Conservation (phyloP, 2,329 filamentous ascomycete species). For the Cladophialophora immunda region DNA sequence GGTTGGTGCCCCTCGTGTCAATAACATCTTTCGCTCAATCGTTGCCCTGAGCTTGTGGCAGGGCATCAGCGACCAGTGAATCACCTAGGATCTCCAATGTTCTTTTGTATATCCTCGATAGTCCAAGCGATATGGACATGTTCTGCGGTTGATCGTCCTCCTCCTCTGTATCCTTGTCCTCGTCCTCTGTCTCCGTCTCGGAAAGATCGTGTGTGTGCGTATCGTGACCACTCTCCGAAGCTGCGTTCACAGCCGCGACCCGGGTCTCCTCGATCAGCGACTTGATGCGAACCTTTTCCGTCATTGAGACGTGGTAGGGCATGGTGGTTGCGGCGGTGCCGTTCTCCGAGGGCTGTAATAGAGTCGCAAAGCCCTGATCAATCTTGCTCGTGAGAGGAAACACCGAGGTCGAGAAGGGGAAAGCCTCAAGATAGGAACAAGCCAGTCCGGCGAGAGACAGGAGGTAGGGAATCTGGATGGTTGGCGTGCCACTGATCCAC, state of each 20-base stretch:
- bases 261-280: slow-evolving; percentile 40
- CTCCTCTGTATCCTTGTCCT: slow-evolving; percentile 30
- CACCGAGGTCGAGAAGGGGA: slow-evolving; percentile 73
- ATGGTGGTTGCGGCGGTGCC: slow-evolving; percentile 73
- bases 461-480: slow-evolving; percentile 83
- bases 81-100: slow-evolving; percentile 42
- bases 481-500: slow-evolving; percentile 86
- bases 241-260: slow-evolving; percentile 36
- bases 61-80: slow-evolving; percentile 17
- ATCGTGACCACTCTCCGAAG: slow-evolving; percentile 29
- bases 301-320: slow-evolving; percentile 69
- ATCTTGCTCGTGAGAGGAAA: slow-evolving; percentile 79
- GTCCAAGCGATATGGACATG: slow-evolving; percentile 30
- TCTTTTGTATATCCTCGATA: slow-evolving; percentile 38
- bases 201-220: slow-evolving; percentile 30
- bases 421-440: slow-evolving; percentile 75
- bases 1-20: slow-evolving; percentile 9
- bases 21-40: slow-evolving; percentile 7
- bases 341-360: slow-evolving; percentile 60
- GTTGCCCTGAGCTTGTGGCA: slow-evolving; percentile 13
- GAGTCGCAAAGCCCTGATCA: slow-evolving; percentile 81
- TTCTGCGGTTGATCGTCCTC: slow-evolving; percentile 16
- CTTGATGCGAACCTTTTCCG: slow-evolving; percentile 83
- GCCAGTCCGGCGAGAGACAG: slow-evolving; percentile 79
- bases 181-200: slow-evolving; percentile 30